Evolutionary conservation across 768 basidiomycete species (phyloP).

Genomic region (Russula earlei): DNA sequence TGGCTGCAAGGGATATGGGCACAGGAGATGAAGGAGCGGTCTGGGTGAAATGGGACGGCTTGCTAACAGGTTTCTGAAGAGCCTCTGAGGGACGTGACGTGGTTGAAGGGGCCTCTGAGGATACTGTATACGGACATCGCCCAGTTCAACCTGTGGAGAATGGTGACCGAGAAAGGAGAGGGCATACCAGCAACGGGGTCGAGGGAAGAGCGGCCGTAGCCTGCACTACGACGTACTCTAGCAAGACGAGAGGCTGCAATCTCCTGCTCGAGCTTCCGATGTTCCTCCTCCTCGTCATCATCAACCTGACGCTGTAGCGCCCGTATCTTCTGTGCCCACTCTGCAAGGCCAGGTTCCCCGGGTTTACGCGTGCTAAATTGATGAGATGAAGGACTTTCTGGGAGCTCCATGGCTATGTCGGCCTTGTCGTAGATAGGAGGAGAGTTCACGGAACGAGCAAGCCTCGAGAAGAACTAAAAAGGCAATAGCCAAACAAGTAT

Average conservation of each 20-base stretch:
- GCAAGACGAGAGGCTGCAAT: slow-evolving; percentile 43
- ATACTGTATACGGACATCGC: neutral
- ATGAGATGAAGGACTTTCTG: slow-evolving; percentile 10
- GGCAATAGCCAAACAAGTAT: neutral
- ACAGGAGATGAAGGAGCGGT: slow-evolving; percentile 24
- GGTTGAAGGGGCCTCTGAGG: neutral
- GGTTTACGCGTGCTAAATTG: slow-evolving; percentile 29
- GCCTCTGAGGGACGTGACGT: neutral
- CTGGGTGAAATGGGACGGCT: neutral
- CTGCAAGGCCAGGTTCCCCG: slow-evolving; percentile 54
- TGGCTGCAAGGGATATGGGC: slow-evolving; percentile 66
- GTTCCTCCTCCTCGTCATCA: slow-evolving; percentile 70
- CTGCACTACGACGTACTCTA: slow-evolving; percentile 35
- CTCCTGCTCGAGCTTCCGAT: slow-evolving; percentile 51
- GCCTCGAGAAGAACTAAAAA: neutral
- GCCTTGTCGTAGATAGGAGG: neutral
- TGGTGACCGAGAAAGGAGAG: neutral
- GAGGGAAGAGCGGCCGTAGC: slow-evolving; percentile 30
- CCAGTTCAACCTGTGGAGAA: neutral
- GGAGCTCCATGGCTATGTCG: slow-evolving; percentile 13
- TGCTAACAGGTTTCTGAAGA: slow-evolving; percentile 8
- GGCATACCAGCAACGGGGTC: slow-evolving; percentile 27
- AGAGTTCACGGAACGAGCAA: neutral
- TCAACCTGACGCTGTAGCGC: slow-evolving; percentile 75
- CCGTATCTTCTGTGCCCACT: slow-evolving; percentile 77